Conservation (phyloP, 768 basidiomycete genomes). For the Rhodotorula babjevae region DNA sequence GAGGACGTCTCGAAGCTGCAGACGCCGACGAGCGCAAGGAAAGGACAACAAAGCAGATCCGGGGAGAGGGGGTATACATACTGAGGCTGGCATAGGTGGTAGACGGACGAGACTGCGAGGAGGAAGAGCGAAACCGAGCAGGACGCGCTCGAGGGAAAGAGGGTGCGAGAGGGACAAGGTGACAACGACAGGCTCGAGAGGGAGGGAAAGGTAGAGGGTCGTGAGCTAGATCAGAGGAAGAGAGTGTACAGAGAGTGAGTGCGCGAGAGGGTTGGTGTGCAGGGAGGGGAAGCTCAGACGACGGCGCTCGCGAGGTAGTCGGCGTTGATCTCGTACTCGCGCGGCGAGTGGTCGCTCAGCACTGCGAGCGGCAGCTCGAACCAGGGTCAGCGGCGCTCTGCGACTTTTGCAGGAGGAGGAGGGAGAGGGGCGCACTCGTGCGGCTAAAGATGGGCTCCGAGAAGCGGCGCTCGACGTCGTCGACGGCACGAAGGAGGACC, state of each 20-base stretch:
- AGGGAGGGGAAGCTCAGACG: neutral
- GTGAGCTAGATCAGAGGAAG: too few relatives aligned
- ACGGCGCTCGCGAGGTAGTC: conserved; percentile 31
- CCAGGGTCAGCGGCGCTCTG: neutral
- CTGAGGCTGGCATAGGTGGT: too few relatives aligned
- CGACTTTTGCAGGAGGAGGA: neutral
- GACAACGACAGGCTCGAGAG: too few relatives aligned
- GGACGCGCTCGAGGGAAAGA: too few relatives aligned
- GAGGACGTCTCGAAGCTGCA: too few relatives aligned
- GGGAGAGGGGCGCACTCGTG: conserved; percentile 11
- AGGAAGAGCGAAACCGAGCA: too few relatives aligned
- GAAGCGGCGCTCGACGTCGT: conserved; percentile 42
- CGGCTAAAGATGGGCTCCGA: conserved; percentile 37
- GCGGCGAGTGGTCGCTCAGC: conserved; percentile 34
- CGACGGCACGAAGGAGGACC: conserved; percentile 38
- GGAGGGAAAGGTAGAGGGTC: neutral
- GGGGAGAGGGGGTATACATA: too few relatives aligned
- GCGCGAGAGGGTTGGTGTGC: too few relatives aligned
- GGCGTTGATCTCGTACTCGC: conserved; percentile 18
- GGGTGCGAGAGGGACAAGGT: too few relatives aligned
- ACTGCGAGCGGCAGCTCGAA: neutral
- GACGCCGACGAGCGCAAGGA: too few relatives aligned
- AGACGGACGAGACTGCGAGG: too few relatives aligned
- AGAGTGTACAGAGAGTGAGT: neutral
- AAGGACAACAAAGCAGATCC: too few relatives aligned